These are phyloP conservation scores for Penicillium sp. DNA, from an alignment of 2,329 filamentous ascomycete species.

Conservation along the genomic window DNA sequence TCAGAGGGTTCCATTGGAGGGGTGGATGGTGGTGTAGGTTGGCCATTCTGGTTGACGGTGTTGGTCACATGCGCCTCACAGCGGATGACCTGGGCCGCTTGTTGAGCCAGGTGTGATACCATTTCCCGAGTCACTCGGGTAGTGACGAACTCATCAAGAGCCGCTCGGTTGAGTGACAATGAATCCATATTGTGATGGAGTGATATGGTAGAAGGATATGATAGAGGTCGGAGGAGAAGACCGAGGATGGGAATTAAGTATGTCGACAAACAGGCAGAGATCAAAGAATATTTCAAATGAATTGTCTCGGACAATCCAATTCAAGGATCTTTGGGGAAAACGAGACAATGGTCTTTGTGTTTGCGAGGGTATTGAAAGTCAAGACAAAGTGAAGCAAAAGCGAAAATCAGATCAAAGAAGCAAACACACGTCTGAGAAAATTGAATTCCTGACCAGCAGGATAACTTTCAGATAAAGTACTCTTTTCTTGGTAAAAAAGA, in stretches of 20 bases:
- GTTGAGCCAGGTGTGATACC: slow-evolving; percentile 47
- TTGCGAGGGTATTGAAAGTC: not conserved
- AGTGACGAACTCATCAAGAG: slow-evolving; percentile 49
- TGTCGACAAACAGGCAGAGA: not conserved
- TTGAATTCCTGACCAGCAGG: slow-evolving; percentile 32
- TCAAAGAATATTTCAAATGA: not conserved
- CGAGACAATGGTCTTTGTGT: slow-evolving; percentile 2
- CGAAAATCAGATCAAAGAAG: not conserved
- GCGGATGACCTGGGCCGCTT: slow-evolving; percentile 49
- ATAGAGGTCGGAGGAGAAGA: slow-evolving; percentile 11
- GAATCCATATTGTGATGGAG: slow-evolving; percentile 9
- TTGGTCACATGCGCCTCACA: slow-evolving; percentile 52
- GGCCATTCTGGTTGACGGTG: slow-evolving; percentile 46
- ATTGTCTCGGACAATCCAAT: not conserved
- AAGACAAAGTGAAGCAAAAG: slow-evolving; percentile 1
- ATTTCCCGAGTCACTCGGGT: slow-evolving; percentile 49
- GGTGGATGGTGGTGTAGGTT: slow-evolving; percentile 60
- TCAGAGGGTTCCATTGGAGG: slow-evolving; percentile 51
- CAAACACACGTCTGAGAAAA: slow-evolving; percentile 4
- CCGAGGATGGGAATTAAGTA: slow-evolving; percentile 6
- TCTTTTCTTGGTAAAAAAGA: slow-evolving; percentile 15
- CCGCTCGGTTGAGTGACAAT: slow-evolving; percentile 39
- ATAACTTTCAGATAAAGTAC: slow-evolving; percentile 15
- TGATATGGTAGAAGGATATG: too few species aligned
- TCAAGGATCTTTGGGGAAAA: not conserved